Percentiles rank a stretch among this genome's conserved stretches.
phyloP scores from a whole-genome alignment of 495 filamentous ascomycete genomes.

The Halenospora varia region DNA sequence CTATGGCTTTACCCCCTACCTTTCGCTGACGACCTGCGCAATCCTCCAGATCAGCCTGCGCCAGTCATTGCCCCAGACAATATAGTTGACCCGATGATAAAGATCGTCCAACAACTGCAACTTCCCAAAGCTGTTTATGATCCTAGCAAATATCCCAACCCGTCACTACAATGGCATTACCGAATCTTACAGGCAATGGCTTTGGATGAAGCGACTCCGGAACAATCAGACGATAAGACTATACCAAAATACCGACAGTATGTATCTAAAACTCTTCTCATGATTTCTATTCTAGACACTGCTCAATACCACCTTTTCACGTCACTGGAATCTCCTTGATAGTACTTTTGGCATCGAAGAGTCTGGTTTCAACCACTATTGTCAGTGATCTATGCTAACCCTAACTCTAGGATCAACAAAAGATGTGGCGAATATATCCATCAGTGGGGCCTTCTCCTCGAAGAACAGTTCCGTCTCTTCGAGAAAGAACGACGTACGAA shows the following conservation, averaged over 20 bases:
- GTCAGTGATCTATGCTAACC: too few relatives aligned
- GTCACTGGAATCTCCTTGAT: too few relatives aligned
- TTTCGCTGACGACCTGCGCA: slow-evolving; percentile 85
- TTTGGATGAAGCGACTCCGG: slow-evolving; percentile 86
- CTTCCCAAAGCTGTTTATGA: slow-evolving; percentile 83
- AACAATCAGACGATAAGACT: slow-evolving; percentile 66
- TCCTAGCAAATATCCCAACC: slow-evolving; percentile 87
- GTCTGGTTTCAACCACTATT: too few relatives aligned
- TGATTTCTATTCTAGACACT: not conserved
- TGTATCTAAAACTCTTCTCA: not conserved
- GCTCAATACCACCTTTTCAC: not conserved
- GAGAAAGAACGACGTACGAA: slow-evolving; percentile 38
- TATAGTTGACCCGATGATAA: slow-evolving; percentile 76
- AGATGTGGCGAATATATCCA: slow-evolving; percentile 72
- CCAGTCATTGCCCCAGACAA: slow-evolving; percentile 61
- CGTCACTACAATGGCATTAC: slow-evolving; percentile 96
- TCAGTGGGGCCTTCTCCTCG: slow-evolving; percentile 69
- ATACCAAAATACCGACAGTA: slow-evolving; percentile 60
- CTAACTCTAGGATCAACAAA: slow-evolving; percentile 61
- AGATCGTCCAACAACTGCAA: slow-evolving; percentile 79
- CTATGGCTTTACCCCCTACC: slow-evolving; percentile 88
- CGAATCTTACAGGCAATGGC: slow-evolving; percentile 89
- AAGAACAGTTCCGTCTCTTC: slow-evolving; percentile 38
- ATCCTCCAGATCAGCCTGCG: slow-evolving; percentile 49
- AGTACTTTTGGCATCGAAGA: too few relatives aligned